Evolutionary conservation across 805 yeast genomes (phyloP), one percentile per base, ranked within the genome.

Genomic region (Yarrowia sp.): DNA sequence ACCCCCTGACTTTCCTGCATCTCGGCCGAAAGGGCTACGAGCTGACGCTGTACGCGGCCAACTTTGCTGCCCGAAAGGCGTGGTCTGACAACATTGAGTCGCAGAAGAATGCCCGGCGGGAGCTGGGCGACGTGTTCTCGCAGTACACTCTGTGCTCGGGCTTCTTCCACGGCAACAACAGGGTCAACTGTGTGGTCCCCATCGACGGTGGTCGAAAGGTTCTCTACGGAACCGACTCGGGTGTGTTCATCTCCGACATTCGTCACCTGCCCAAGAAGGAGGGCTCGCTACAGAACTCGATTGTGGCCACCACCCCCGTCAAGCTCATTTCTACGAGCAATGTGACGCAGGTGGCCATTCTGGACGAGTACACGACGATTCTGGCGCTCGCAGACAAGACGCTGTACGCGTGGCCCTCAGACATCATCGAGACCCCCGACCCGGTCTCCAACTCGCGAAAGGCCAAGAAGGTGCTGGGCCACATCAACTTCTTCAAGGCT

Each of bases 201-300:
- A 87, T 89, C 72, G 96, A 94, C 70, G 97, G 97, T 60, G 98
- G 98, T 19, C 82, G 96, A 66, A 89, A 92, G 71, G 76, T 92
- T 66, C 73, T 94, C 33, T 92, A 89, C 70, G 98, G 98, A 42
- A 91, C 98, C 0, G 96, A 90, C 70, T 81, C 87, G 0, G 98
- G 99, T 5, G 85, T 94, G 2, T 94, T 87, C 78, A 83, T 90
- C 47, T 84, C 94, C 46, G 90, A 90, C 44, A 82, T 86, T 47
- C 80, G 81, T 63, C 81, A 80, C n/a, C 47, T 55, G 4, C 61
- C 61, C 25, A 55, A 39, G 29, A 72, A 81, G 42, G 81, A 83
- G 7, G 82, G 80, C 62, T 41, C 53, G n/a, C 33, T 44, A 19
- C 51, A 41, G 41, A 44, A 32, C 51, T 25, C 33, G 27, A 78